Evolutionary conservation across 164 flowering plant species (phyloP).

Genomic region (Santalum album): DNA sequence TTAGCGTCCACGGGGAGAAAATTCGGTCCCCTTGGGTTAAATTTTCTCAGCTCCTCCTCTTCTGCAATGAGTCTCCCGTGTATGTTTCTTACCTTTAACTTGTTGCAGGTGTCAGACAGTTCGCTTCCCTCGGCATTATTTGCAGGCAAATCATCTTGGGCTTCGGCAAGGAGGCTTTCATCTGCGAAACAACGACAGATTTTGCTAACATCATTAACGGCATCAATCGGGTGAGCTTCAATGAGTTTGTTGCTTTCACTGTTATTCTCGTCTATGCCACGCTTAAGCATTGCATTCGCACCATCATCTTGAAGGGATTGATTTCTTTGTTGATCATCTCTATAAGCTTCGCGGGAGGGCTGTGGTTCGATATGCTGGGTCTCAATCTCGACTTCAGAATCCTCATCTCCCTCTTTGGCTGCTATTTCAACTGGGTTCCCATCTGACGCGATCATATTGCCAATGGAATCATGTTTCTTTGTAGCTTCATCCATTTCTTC

Average conservation of each 20-base stretch:
- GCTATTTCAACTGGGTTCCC: slow-evolving; percentile 4
- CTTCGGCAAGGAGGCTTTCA: slow-evolving; percentile 2
- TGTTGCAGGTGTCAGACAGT: slow-evolving; percentile 6
- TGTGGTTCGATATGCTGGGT: neutral
- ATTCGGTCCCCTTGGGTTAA: slow-evolving; percentile 60
- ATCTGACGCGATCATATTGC: neutral
- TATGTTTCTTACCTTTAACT: slow-evolving; percentile 6
- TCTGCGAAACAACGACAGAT: slow-evolving; percentile 1
- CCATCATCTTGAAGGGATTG: neutral
- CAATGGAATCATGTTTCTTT: slow-evolving; percentile 3
- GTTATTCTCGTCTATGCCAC: neutral
- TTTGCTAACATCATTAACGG: neutral
- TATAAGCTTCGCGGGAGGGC: slow-evolving; percentile 3
- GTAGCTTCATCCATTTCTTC: slow-evolving; percentile 11
- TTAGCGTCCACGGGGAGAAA: slow-evolving; percentile 39
- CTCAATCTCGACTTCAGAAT: neutral
- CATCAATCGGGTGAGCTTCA: slow-evolving; percentile 1
- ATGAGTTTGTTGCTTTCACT: neutral
- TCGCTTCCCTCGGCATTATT: slow-evolving; percentile 10
- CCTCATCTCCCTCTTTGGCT: slow-evolving; percentile 2
- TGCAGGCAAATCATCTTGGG: neutral
- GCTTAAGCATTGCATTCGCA: neutral
- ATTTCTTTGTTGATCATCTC: neutral
- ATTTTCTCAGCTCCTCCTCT: slow-evolving; percentile 20
- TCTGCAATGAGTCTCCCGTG: slow-evolving; percentile 17